Conservation (phyloP, 148 eudicot species). For the Amaranthus hypochondriacus region DNA sequence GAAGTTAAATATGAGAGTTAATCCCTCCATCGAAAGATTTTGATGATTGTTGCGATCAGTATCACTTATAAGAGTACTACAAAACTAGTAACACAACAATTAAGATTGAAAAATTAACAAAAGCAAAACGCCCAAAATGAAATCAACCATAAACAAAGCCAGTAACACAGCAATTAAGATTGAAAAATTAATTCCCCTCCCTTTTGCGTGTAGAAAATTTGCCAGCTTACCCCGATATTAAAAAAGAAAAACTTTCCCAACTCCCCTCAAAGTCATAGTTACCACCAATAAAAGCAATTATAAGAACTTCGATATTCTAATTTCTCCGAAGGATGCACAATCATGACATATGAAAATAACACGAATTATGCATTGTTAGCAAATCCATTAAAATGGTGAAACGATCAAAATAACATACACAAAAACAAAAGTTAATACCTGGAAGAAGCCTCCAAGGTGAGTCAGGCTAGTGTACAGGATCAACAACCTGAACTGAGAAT, state of each 20-base stretch:
- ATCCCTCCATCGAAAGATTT: too few relatives aligned
- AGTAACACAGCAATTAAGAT: too few relatives aligned
- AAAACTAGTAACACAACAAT: too few relatives aligned
- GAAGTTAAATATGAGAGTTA: too few relatives aligned
- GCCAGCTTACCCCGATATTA: too few relatives aligned
- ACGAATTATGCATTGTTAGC: background rate
- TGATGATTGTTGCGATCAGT: too few relatives aligned
- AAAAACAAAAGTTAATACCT: conserved; percentile 37
- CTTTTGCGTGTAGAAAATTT: too few relatives aligned
- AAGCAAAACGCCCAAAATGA: too few relatives aligned
- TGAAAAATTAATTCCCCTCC: too few relatives aligned
- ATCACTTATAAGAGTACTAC: too few relatives aligned
- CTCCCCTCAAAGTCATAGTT: background rate
- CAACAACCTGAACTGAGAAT: conserved; percentile 75
- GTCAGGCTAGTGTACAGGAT: conserved; percentile 79
- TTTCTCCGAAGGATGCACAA: background rate
- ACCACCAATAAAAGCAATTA: background rate
- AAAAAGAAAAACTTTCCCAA: background rate
- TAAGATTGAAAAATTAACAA: too few relatives aligned
- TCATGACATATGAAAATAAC: background rate
- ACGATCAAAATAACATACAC: background rate
- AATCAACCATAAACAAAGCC: too few relatives aligned
- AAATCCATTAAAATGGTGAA: background rate
- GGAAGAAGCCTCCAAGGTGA: conserved; percentile 96
- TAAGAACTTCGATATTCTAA: background rate